Conservation (phyloP, 306 rosid species). For the Trifolium repens region DNA sequence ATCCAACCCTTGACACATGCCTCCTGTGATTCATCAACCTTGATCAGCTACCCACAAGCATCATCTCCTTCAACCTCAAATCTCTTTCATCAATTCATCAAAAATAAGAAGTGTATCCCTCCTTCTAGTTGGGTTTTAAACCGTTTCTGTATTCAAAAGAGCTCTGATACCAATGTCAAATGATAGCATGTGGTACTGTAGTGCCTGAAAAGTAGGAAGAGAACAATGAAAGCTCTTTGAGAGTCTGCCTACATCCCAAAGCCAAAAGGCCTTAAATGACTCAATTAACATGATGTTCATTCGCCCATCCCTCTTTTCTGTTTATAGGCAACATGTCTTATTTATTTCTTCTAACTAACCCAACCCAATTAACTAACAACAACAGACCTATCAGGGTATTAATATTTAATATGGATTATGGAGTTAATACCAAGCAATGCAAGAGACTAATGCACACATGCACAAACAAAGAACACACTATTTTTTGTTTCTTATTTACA, state of each 20-base stretch:
- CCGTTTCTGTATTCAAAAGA: background rate
- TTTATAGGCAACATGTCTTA: background rate
- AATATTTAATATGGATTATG: slow-evolving; percentile 23
- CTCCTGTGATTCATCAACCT: background rate
- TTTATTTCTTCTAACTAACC: background rate
- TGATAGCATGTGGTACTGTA: background rate
- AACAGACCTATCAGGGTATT: background rate
- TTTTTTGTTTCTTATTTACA: slow-evolving; percentile 33
- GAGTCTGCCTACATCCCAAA: slow-evolving; percentile 1
- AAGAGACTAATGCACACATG: background rate
- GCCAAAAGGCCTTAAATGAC: background rate
- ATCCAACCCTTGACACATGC: background rate
- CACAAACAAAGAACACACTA: background rate
- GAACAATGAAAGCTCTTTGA: background rate
- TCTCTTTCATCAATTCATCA: background rate
- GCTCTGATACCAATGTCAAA: background rate
- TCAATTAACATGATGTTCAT: background rate
- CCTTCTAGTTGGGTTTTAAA: background rate
- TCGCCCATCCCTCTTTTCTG: background rate
- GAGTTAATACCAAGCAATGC: slow-evolving; percentile 24
- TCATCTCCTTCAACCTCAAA: background rate
- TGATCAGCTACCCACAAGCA: background rate
- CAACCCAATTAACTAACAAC: background rate
- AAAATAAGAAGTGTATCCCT: background rate
- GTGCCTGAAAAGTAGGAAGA: background rate